Evolutionary conservation across 805 yeast genomes (phyloP).

Genomic region (Komagataella phaffii): DNA sequence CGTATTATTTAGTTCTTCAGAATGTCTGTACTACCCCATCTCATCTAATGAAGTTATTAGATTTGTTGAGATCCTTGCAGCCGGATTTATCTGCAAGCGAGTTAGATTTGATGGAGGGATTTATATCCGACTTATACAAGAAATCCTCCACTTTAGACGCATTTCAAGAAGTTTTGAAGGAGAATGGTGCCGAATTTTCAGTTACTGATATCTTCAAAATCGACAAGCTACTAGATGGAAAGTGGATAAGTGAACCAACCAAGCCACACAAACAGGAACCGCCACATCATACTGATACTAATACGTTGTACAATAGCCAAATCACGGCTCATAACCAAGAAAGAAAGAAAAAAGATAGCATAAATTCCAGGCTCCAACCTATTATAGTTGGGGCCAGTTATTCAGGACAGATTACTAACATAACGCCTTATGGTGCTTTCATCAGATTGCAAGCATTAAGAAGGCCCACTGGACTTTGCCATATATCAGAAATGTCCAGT

Average conservation of each 20-base stretch:
- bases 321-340: background rate
- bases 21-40: background rate
- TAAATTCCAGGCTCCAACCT: background rate
- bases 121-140: slow-evolving; percentile 4
- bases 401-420: slow-evolving; percentile 43
- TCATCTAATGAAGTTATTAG: background rate
- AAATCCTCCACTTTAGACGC: slow-evolving; percentile 3
- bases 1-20: background rate
- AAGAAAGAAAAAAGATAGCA: background rate
- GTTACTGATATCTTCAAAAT: slow-evolving; percentile 1
- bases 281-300: background rate
- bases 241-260: background rate
- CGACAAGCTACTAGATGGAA: background rate
- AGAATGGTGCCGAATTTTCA: slow-evolving; percentile 5
- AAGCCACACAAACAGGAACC: background rate
- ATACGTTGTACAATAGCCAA: no score
- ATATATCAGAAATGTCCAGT: slow-evolving; percentile 54
- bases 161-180: slow-evolving; percentile 3
- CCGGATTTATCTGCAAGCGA: slow-evolving; percentile 2
- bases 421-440: slow-evolving; percentile 72
- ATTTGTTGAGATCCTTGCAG: background rate
- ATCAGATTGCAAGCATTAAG: slow-evolving; percentile 32
- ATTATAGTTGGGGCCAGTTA: slow-evolving; percentile 31
- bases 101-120: slow-evolving; percentile 4
- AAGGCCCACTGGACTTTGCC: slow-evolving; percentile 52